These are phyloP conservation scores for Globisporangium paddicum DNA, from an alignment of 352 stramenopile species.

Conservation along the genomic window DNA sequence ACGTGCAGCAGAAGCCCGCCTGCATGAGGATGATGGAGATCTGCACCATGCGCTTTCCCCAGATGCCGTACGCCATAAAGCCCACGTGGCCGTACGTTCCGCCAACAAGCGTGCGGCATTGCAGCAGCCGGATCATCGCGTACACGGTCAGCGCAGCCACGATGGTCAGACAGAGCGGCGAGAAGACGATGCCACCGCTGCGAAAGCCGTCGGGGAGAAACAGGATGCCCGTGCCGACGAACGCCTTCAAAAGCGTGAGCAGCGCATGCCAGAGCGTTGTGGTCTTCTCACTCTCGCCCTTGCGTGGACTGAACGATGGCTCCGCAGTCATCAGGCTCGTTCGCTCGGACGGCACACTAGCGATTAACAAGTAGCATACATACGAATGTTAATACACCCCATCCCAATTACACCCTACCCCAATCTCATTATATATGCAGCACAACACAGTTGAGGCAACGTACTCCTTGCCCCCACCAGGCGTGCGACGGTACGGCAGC, in stretches of 20 bases:
- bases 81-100: constrained; percentile 79
- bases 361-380: too few species aligned
- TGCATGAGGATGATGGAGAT: constrained; percentile 84
- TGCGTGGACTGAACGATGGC: constrained; percentile 20
- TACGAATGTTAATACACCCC: too few species aligned
- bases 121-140: constrained; percentile 70
- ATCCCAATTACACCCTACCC: too few species aligned
- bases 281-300: constrained; percentile 50
- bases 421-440: too few species aligned
- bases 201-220: constrained; percentile 75
- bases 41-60: constrained; percentile 70
- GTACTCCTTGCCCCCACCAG: constrained; percentile 2
- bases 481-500: constrained; percentile 19
- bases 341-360: constrained; percentile 27
- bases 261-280: constrained; percentile 77
- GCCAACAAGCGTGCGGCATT: constrained; percentile 59
- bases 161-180: constrained; percentile 55
- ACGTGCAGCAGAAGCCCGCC: constrained; percentile 79
- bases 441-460: neutral
- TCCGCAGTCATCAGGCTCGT: constrained; percentile 24
- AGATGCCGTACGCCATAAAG: constrained; percentile 57
- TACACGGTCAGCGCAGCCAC: constrained; percentile 66
- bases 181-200: constrained; percentile 71
- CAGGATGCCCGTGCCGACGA: constrained; percentile 75
- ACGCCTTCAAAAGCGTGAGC: constrained; percentile 76